phyloP scores from a whole-genome alignment of 768 basidiomycete species.

The Mycena maculata region DNA sequence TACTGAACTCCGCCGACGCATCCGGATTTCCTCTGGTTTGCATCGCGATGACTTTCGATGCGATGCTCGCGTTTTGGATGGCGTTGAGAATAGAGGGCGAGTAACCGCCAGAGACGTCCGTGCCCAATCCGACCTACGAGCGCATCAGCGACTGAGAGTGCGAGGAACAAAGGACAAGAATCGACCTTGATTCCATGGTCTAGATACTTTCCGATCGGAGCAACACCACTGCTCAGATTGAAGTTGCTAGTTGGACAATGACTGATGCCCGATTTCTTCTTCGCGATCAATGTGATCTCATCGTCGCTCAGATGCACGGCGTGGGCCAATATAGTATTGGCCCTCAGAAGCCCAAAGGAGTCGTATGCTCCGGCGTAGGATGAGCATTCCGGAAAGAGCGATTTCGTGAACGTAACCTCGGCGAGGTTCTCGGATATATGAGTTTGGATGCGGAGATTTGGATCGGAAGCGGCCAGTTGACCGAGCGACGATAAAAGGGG shows the following conservation, averaged over 20 bases:
- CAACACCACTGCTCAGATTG: constrained; percentile 87
- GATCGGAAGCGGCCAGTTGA: constrained; percentile 66
- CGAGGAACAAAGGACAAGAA: background rate
- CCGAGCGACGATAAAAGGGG: constrained; percentile 75
- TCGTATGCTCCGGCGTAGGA: constrained; percentile 90
- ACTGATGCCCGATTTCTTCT: constrained; percentile 78
- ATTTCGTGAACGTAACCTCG: constrained; percentile 75
- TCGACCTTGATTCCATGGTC: constrained; percentile 88
- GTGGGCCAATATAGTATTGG: constrained; percentile 90
- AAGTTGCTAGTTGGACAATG: constrained; percentile 97
- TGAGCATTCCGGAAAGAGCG: constrained; percentile 70
- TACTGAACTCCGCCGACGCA: constrained; percentile 51
- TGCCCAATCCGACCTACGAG: constrained; percentile 91
- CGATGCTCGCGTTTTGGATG: constrained; percentile 81
- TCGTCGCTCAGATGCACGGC: constrained; percentile 80
- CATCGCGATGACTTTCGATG: constrained; percentile 80
- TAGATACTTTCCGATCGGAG: constrained; percentile 81
- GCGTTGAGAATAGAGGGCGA: constrained; percentile 81
- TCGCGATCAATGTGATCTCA: constrained; percentile 79
- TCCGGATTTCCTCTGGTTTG: constrained; percentile 41
- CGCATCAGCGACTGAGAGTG: background rate
- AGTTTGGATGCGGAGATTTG: constrained; percentile 84
- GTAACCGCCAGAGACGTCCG: constrained; percentile 92
- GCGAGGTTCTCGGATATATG: constrained; percentile 88
- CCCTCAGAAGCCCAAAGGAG: constrained; percentile 74